Conservation (phyloP, 345 rosid species). For the Excoecaria cochinchinensis region DNA sequence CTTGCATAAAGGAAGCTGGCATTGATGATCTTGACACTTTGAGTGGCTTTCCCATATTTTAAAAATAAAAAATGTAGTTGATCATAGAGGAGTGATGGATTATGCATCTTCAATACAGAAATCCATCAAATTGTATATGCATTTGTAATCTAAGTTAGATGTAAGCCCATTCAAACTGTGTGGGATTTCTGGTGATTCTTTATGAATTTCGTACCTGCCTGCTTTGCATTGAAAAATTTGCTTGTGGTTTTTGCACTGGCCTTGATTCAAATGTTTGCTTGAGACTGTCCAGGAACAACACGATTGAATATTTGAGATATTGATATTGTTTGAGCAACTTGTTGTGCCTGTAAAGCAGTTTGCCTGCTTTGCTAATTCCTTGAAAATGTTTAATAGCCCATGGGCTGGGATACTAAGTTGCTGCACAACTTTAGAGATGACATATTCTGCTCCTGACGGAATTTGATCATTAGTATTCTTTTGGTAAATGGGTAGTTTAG, state of each 20-base stretch:
- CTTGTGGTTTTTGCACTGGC: slow-evolving; percentile 2
- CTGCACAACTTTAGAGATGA: background rate
- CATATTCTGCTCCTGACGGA: background rate
- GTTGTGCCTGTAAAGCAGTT: background rate
- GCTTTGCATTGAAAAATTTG: background rate
- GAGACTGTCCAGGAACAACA: background rate
- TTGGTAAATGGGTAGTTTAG: background rate
- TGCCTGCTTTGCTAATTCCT: background rate
- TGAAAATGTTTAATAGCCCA: background rate
- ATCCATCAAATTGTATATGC: background rate
- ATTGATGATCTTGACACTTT: background rate
- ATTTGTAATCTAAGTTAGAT: background rate
- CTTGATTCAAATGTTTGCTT: slow-evolving; percentile 4
- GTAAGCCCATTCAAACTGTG: background rate
- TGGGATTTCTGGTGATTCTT: background rate
- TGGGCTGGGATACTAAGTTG: background rate
- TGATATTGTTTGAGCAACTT: background rate
- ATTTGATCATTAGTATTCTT: background rate
- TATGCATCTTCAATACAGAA: background rate
- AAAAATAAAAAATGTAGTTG: background rate
- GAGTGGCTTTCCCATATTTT: no score
- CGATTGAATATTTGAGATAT: background rate
- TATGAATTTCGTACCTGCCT: background rate
- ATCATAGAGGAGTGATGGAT: background rate
- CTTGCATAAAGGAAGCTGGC: background rate